These are phyloP conservation scores for Cryptosporidium sp. DNA, from an alignment of 169 alveolate species.

Conservation along the genomic window DNA sequence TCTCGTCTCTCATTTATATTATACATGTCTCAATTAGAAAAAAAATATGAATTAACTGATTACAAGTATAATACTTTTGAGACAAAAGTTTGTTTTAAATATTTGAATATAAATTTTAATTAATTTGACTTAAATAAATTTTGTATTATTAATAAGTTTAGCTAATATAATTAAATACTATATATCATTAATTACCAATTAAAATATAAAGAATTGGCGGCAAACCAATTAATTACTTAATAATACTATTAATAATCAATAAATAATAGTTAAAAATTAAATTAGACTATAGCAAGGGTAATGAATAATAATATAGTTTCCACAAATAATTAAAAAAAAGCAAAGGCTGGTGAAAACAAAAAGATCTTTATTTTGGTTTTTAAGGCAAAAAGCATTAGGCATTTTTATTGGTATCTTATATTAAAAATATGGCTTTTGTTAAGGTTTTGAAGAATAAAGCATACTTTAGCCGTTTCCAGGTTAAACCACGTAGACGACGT, in stretches of 20 bases:
- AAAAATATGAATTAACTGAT: neutral
- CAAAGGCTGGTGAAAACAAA: neutral
- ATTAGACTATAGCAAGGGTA: neutral
- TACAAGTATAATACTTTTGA: neutral
- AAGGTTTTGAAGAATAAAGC: constrained; percentile 97
- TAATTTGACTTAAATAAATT: neutral
- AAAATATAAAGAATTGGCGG: neutral
- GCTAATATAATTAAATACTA: neutral
- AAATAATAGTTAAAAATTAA: neutral
- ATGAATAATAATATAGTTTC: neutral
- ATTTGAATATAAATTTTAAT: neutral
- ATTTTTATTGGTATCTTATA: constrained; percentile 30
- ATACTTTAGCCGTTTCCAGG: constrained; percentile 99
- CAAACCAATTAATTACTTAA: neutral
- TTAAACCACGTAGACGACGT: constrained; percentile 98
- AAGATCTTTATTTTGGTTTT: constrained; percentile 17
- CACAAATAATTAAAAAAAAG: neutral
- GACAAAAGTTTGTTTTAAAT: neutral
- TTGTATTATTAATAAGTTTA: too few species aligned
- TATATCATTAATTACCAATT: neutral
- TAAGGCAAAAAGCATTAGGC: constrained; percentile 27
- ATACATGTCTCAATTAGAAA: constrained; percentile 6
- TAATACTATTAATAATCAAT: neutral
- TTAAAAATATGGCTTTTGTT: constrained; percentile 94
- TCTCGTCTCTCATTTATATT: constrained; percentile 5